Evolutionary conservation across 257 asterid genomes (phyloP).

Genomic region (Thymus quinquecostatus): DNA sequence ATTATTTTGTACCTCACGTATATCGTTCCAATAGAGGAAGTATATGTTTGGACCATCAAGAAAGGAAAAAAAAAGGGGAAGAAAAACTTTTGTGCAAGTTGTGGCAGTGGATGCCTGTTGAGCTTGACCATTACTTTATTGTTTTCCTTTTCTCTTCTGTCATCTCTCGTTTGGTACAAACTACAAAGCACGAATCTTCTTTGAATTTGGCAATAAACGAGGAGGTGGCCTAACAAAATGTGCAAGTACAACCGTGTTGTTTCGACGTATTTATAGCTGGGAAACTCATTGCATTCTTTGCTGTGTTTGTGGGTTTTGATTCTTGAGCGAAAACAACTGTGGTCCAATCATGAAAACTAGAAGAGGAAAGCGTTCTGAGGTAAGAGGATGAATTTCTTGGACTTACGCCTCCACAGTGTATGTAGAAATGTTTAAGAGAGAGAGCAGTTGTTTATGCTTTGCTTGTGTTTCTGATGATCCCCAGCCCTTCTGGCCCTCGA

Average conservation of each 20-base stretch:
- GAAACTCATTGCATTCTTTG: conserved; percentile 3
- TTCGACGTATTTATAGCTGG: background rate
- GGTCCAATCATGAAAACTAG: conserved; percentile 47
- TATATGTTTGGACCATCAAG: conserved; percentile 48
- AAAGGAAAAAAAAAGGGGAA: background rate
- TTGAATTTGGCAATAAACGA: conserved; percentile 42
- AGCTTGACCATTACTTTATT: conserved; percentile 59
- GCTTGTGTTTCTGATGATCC: conserved; percentile 2
- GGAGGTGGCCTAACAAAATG: conserved; percentile 21
- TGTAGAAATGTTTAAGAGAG: conserved; percentile 22
- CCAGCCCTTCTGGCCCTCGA: conserved; percentile 90
- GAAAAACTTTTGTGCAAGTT: conserved; percentile 50
- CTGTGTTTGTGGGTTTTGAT: conserved; percentile 27
- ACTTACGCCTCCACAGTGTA: conserved; percentile 7
- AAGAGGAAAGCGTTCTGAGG: conserved; percentile 69
- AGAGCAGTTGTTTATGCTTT: background rate
- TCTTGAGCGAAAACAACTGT: conserved; percentile 17
- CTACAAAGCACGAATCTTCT: conserved; percentile 54
- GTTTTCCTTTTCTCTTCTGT: conserved; percentile 35
- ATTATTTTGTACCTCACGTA: too few relatives aligned
- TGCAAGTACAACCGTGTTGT: too few relatives aligned
- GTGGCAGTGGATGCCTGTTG: conserved; percentile 57
- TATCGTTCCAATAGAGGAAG: too few relatives aligned
- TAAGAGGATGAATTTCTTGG: conserved; percentile 22
- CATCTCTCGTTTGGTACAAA: conserved; percentile 48